Base-by-base conservation (phyloP, 495 filamentous ascomycete species). In the Aspergillus heteromorphus region DNA sequence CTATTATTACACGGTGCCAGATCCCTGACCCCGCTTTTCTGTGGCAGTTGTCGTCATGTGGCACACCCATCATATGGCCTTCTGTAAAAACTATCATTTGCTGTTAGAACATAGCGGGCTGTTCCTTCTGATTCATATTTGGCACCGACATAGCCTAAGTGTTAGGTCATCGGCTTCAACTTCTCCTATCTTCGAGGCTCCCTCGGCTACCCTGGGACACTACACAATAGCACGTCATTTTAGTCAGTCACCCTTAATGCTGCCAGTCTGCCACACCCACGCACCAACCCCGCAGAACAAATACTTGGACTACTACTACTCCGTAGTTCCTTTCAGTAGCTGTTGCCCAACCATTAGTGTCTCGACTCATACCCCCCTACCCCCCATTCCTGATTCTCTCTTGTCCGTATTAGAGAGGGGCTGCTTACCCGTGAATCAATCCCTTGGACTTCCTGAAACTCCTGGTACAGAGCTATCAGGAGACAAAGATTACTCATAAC, bases 341-440 rank as follows among this genome's bases (percentile, higher is more conserved):
- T n/a, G n/a, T n/a, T n/a, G n/a, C 58, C 55, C 57, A 55, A 47
- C 51, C 48, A 66, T 59, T 52, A 40, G 55, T 54, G 56, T 60
- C 54, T 61, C 63, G 63, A 66, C 60, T 66, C 64, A 66, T 63
- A 63, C 40, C 43, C 56, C 43, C 30, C n/a, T n/a, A n/a, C n/a
- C n/a, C n/a, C n/a, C n/a, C n/a, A n/a, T n/a, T n/a, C n/a, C n/a
- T n/a, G n/a, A n/a, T n/a, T n/a, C n/a, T n/a, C n/a, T n/a, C n/a
- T n/a, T n/a, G n/a, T n/a, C n/a, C n/a, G n/a, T n/a, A n/a, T n/a
- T n/a, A n/a, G n/a, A n/a, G n/a, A n/a, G n/a, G n/a, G n/a, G n/a
- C n/a, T n/a, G n/a, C n/a, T n/a, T n/a, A n/a, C n/a, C n/a, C n/a
- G n/a, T n/a, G n/a, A n/a, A n/a, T n/a, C n/a, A 4, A 42, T 31